Base-by-base conservation (phyloP, 768 basidiomycete species). In the Suillus occidentalis region DNA sequence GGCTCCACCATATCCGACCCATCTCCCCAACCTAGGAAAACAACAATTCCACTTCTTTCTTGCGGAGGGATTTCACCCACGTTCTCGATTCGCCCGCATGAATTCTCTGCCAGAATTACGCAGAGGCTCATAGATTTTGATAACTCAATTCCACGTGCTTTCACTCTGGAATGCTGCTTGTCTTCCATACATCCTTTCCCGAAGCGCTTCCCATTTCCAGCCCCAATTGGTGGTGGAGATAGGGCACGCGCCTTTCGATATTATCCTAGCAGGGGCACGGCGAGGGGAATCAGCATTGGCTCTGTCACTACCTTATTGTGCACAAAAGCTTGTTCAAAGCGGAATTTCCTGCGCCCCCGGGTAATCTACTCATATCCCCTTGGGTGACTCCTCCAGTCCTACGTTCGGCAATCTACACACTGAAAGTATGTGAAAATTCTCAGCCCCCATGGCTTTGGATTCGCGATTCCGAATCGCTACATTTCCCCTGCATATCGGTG, bases 111-210 rank as follows among this genome's bases (percentile, higher is more conserved):
- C 1, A 71, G 75, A 39, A 81, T 89, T 28, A 68, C 80, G 1
- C 80, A 75, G 13, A 84, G 82, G 14, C 72, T 87, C 34, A 71
- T 91, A 28, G 71, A 84, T 65, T 77, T 84, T 43, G 75, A 78
- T 47, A 72, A 77, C 49, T 66, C 78, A 14, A 72, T 87, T n/a
- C 73, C 78, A 36, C 84, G 87, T 49, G 77, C 80, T 6, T 83
- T 91, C 70, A 83, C 84, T 14, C 69, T 91, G 57, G 92, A 93
- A 75, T 95, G 94, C 74, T 87, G 91, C 6, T 83, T 89, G 52
- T 85, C 86, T 45, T 76, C 85, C 7, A 72, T 76, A 14, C 72
- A 77, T 58, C 81, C 85, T 34, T 77, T 77, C 70, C 66, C 72
- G 36, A 74, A 79, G 14, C 76, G 75, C 6, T 80, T 87, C 66